A percentile compares a stretch with the other conserved stretches of the same genome.
phyloP scores from a whole-genome alignment of 441 rosid genomes.

The Brassica balearica region DNA sequence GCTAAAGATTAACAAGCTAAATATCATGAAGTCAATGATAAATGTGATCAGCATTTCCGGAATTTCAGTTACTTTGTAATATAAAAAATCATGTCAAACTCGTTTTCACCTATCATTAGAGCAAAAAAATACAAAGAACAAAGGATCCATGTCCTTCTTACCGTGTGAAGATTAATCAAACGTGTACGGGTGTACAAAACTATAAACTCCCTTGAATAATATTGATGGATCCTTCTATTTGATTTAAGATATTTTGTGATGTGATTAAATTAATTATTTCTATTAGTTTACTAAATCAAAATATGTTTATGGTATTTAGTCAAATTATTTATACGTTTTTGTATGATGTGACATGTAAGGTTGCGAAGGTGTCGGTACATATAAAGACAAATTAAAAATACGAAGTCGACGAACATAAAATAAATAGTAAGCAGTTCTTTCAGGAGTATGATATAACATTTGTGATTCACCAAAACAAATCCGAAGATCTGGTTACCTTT shows the following conservation, averaged over 20 bases:
- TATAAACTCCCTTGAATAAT: constrained; percentile 1
- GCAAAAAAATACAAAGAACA: background rate
- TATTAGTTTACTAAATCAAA: background rate
- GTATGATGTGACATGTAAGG: background rate
- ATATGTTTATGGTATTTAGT: background rate
- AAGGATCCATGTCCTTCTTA: constrained; percentile 19
- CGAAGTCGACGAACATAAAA: too few relatives aligned
- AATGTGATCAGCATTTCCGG: constrained; percentile 37
- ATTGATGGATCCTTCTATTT: background rate
- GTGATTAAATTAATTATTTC: background rate
- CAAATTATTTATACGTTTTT: background rate
- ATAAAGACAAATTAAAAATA: background rate
- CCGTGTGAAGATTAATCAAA: constrained; percentile 30
- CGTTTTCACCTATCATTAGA: constrained; percentile 20
- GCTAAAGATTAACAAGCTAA: background rate
- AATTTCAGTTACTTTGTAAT: constrained; percentile 15
- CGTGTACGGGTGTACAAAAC: constrained; percentile 39
- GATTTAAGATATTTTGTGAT: background rate
- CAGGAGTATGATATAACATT: too few relatives aligned
- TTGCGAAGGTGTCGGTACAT: background rate
- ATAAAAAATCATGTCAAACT: background rate
- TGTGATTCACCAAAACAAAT: too few relatives aligned
- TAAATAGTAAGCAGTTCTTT: too few relatives aligned
- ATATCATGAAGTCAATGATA: constrained; percentile 35
- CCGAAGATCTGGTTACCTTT: too few relatives aligned